Base-by-base conservation (phyloP, 192 early-diverging fungal species). In the Allomyces arbusculus region DNA sequence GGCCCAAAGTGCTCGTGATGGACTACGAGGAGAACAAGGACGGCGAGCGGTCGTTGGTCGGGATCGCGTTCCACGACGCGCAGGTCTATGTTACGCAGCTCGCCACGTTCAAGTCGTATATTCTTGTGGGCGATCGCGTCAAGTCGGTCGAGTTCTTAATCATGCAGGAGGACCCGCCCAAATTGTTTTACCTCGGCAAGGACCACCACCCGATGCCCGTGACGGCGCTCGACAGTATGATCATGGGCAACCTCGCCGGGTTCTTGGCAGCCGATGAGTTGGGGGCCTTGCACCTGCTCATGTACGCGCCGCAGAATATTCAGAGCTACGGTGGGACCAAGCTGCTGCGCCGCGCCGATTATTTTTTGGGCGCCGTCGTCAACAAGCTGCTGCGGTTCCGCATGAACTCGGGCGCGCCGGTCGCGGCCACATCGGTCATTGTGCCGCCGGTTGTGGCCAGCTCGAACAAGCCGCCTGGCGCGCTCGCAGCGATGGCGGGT, bases 1-100 rank as follows among this genome's bases (percentile, higher is more conserved):
- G 94, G 23, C 83, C 88, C 61, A 94, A 92, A 73, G 75, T 97
- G 63, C 84, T 93, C 67, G 83, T 96, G 44, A 82, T 91, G 61
- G 79, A 82, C 22, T 90, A 96, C 69, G 86, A 90, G 70, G 87
- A 92, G 69, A 82, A 81, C 66, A 84, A 86, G 68, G 76, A 14
- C 16, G 68, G 70, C 10, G 81, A 82, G 43, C 50, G 50, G 16
- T 61, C 79, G 16, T 73, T 97, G 62, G 84, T 85, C 14, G 91
- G 91, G 62, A 85, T 99, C 25, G 94, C 93, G 0, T 99, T 99
- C 68, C 77, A 96, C 43, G 92, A 97, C 74, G 87, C 91, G 14
- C 90, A 89, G 72, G 86, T 90, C 44, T 97, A 89, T 77, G 91
- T 94, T 14, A 88, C 82, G 26, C 83, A 82, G 62, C 75, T 94